Evolutionary conservation across 805 yeast genomes (phyloP).

Genomic region (Sugiyamaella floridensis): DNA sequence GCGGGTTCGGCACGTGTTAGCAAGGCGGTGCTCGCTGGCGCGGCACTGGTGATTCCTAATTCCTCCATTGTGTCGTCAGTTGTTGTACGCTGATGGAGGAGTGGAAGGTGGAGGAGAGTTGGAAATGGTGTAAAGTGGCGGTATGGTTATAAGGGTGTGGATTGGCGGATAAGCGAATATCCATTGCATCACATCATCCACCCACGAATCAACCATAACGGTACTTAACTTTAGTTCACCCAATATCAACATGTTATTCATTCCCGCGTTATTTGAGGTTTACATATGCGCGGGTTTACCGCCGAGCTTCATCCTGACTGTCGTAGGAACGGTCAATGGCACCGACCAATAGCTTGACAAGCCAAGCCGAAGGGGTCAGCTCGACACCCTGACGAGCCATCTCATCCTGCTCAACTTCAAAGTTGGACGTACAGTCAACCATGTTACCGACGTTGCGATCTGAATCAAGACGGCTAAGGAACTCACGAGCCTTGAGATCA

Average conservation of each 20-base stretch:
- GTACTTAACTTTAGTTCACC: too few species aligned
- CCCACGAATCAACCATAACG: too few species aligned
- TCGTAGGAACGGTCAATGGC: constrained; percentile 28
- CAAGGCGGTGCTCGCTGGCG: neutral
- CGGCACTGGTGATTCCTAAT: constrained; percentile 4
- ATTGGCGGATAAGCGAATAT: too few species aligned
- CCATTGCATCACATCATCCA: too few species aligned
- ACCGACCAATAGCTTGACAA: constrained; percentile 26
- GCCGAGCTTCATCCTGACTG: constrained; percentile 23
- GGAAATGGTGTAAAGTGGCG: too few species aligned
- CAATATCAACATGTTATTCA: neutral
- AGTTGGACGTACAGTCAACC: constrained; percentile 28
- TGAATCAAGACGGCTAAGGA: constrained; percentile 24
- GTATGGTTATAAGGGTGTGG: too few species aligned
- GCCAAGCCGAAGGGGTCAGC: constrained; percentile 26
- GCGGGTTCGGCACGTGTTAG: neutral
- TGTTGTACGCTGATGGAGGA: constrained; percentile 1
- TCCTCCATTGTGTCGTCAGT: constrained; percentile 8
- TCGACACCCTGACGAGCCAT: constrained; percentile 27
- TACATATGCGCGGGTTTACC: neutral
- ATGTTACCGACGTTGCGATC: constrained; percentile 25
- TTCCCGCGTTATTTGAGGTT: neutral
- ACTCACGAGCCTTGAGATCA: constrained; percentile 27
- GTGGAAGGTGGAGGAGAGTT: too few species aligned
- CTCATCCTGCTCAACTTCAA: constrained; percentile 29